Evolutionary conservation across 1,284 basidiomycete species (phyloP), one percentile per base, ranked within the genome.

Genomic region (Ustilago crameri): DNA sequence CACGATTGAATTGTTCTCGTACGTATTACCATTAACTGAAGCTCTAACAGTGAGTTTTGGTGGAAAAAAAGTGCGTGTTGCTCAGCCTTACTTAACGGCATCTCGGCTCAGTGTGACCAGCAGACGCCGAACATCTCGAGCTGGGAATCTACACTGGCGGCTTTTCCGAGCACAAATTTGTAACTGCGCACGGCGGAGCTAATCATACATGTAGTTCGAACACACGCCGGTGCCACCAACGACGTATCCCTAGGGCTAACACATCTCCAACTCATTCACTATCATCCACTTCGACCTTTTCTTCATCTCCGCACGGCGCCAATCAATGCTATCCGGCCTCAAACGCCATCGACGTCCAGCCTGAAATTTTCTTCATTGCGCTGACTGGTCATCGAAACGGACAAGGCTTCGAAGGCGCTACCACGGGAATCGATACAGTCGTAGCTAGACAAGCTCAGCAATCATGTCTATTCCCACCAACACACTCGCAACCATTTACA

Each of bases 61-160:
- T n/a, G n/a, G n/a, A n/a, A n/a, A n/a, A n/a, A n/a, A n/a, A n/a
- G n/a, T n/a, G n/a, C n/a, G n/a, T n/a, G n/a, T 42, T 22, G 18
- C 41, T 42, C 20, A 42, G 41, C 41, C 8, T 15, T 0, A 27
- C 47, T 51, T 65, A 44, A 65, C 62, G 62, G 58, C 62, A 65
- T 65, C 62, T 44, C 35, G 41, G 34, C 7, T 30, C 27, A 32
- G 3, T 27, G 26, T 44, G 34, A 22, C 17, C 40, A 50, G 24
- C 32, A 12, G 17, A 35, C 40, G 40, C 24, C 58, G 30, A 12
- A 5, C 5, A 30, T 12, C 30, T 5, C 5, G 12, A 30, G 7
- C 12, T 30, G 30, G 30, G 30, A 30, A 30, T 7, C 30, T 7
- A 30, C 30, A 30, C 30, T 12, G 5, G 30, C 30, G 30, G 30